phyloP scores from a whole-genome alignment of 1,284 basidiomycete genomes.

The Puccinia triticina region DNA sequence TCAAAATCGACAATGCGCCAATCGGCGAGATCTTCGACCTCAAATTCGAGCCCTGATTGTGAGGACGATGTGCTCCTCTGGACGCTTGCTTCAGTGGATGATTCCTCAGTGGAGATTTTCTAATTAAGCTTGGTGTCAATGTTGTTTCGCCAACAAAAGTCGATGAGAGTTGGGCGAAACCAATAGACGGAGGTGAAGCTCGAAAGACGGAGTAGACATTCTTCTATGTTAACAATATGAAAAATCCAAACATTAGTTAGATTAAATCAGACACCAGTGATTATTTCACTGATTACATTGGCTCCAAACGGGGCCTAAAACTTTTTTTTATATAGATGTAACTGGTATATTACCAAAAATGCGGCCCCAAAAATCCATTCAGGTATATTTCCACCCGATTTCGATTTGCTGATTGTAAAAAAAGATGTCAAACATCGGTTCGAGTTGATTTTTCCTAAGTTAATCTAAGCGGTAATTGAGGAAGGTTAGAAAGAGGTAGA shows the following conservation, averaged over 20 bases:
- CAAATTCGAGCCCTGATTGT: neutral
- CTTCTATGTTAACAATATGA: conserved; percentile 26
- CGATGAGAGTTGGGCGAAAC: conserved; percentile 47
- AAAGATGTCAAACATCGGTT: conserved; percentile 44
- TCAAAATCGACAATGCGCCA: neutral
- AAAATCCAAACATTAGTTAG: neutral
- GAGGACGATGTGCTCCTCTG: conserved; percentile 3
- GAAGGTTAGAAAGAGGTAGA: neutral
- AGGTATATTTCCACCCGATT: conserved; percentile 17
- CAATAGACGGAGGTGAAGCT: conserved; percentile 46
- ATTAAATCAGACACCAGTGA: neutral
- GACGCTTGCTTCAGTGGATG: conserved; percentile 22
- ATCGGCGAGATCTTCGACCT: neutral
- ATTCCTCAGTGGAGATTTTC: neutral
- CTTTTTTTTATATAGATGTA: neutral
- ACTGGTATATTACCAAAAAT: conserved; percentile 40
- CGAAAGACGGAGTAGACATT: conserved; percentile 50
- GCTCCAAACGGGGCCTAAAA: too few species aligned
- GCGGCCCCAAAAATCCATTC: conserved; percentile 52
- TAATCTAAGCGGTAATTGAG: conserved; percentile 17
- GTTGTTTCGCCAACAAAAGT: conserved; percentile 11
- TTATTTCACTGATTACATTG: too few species aligned
- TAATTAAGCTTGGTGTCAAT: neutral
- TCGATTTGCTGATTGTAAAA: conserved; percentile 47
- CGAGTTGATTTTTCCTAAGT: conserved; percentile 34